These are phyloP conservation scores for Lentinula detonsa DNA, from an alignment of 768 basidiomycete genomes.

Conservation along the genomic window DNA sequence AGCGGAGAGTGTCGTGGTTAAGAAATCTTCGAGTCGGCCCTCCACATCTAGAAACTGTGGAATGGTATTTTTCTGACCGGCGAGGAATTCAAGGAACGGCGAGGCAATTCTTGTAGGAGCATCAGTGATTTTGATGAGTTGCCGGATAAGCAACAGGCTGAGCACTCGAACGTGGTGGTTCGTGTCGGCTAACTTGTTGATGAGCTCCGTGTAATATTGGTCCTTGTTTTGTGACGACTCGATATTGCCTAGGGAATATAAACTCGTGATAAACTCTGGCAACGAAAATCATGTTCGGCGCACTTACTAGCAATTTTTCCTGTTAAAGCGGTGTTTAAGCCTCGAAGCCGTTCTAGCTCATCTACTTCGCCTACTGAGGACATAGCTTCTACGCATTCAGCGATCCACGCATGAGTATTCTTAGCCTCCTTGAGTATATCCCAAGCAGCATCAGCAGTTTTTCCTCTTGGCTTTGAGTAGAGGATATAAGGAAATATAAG, in stretches of 20 bases:
- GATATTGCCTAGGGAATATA: neutral
- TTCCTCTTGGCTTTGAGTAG: slow-evolving; percentile 65
- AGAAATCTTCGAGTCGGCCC: neutral
- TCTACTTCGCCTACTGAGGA: slow-evolving; percentile 25
- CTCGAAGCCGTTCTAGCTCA: slow-evolving; percentile 37
- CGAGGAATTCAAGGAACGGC: neutral
- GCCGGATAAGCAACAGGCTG: neutral
- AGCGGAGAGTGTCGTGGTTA: neutral
- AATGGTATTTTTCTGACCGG: neutral
- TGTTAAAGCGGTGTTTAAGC: slow-evolving; percentile 49
- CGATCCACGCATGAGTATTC: slow-evolving; percentile 39
- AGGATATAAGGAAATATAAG: slow-evolving; percentile 71
- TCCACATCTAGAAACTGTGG: neutral
- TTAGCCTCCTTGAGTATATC: slow-evolving; percentile 43
- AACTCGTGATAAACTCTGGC: neutral
- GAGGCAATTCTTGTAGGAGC: neutral
- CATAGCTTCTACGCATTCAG: slow-evolving; percentile 47
- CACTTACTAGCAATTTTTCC: slow-evolving; percentile 63
- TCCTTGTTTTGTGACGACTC: neutral
- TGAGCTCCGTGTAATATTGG: neutral
- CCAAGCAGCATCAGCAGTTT: slow-evolving; percentile 67
- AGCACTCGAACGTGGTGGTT: neutral
- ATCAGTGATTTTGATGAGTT: neutral
- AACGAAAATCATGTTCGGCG: slow-evolving; percentile 27
- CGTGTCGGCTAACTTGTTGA: neutral